phyloP scores from a whole-genome alignment of 352 stramenopile genomes.

The Globisporangium acanthophoron region DNA sequence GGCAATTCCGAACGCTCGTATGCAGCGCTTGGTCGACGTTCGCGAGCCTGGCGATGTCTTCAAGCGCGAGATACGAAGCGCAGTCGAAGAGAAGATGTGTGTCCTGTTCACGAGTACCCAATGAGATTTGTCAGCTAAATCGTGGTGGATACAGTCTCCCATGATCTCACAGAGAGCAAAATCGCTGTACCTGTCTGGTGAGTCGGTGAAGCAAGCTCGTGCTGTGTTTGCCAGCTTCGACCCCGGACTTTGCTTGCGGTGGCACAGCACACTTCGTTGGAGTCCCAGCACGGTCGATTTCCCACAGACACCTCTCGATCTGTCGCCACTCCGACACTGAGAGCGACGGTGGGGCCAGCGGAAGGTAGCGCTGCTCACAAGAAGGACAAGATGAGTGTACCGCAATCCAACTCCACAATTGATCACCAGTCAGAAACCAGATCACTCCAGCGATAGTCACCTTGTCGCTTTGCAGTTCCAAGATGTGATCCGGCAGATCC shows the following conservation, averaged over 20 bases:
- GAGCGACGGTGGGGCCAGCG: constrained; percentile 8
- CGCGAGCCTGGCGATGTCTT: constrained; percentile 37
- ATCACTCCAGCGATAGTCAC: too few relatives aligned
- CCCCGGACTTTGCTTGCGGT: background rate
- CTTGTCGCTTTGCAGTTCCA: too few relatives aligned
- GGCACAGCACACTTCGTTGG: constrained; percentile 3
- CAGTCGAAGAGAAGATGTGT: constrained; percentile 32
- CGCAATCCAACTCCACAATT: too few relatives aligned
- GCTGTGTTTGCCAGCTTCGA: background rate
- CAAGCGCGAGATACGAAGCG: constrained; percentile 32
- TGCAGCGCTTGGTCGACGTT: constrained; percentile 22
- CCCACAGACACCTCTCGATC: constrained; percentile 56
- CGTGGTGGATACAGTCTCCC: background rate
- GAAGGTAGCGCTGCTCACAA: constrained; percentile 1
- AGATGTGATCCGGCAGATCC: too few relatives aligned
- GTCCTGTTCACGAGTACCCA: constrained; percentile 13
- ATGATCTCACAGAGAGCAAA: background rate
- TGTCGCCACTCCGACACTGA: constrained; percentile 36
- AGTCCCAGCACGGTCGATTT: constrained; percentile 30
- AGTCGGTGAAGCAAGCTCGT: background rate
- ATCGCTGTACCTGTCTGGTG: background rate
- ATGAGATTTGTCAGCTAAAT: background rate
- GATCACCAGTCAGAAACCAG: too few relatives aligned
- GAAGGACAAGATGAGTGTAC: background rate
- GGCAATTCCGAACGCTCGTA: constrained; percentile 16